A percentile compares a stretch with the other conserved stretches of the same genome.
These are phyloP conservation scores for Piper longum DNA, from an alignment of 164 flowering plant genomes.

Conservation along the genomic window DNA sequence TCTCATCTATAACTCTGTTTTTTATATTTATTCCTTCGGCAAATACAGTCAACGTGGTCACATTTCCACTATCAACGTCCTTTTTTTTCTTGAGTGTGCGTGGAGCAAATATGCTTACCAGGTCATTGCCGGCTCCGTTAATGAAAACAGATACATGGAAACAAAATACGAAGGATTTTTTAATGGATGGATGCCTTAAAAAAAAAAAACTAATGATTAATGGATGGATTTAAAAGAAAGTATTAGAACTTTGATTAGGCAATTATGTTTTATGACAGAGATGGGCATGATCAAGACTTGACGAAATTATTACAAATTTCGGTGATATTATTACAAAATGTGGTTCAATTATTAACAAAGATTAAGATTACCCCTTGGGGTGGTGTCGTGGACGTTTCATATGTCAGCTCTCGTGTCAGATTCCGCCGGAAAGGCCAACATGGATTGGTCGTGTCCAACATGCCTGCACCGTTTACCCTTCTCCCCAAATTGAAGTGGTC, in stretches of 20 bases:
- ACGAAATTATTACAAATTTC: background rate
- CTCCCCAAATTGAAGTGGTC: too few relatives aligned
- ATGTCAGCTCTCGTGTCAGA: slow-evolving; percentile 12
- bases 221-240: background rate
- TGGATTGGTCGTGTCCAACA: background rate
- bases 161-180: too few relatives aligned
- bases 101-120: slow-evolving; percentile 16
- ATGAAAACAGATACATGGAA: too few relatives aligned
- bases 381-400: background rate
- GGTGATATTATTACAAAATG: background rate
- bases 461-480: too few relatives aligned
- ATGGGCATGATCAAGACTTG: background rate
- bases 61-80: slow-evolving; percentile 18
- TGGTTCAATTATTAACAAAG: background rate
- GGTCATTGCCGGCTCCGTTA: slow-evolving; percentile 1
- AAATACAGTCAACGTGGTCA: slow-evolving; percentile 29
- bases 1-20: background rate
- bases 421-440: slow-evolving; percentile 14
- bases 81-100: background rate
- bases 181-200: background rate
- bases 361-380: background rate
- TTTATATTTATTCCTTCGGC: background rate
- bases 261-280: background rate
- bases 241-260: background rate
- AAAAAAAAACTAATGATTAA: background rate